A percentile compares a stretch with the other conserved stretches of the same genome.
These are phyloP conservation scores for Gloeophyllum trabeum DNA, from an alignment of 768 basidiomycete species.

Conservation along the genomic window DNA sequence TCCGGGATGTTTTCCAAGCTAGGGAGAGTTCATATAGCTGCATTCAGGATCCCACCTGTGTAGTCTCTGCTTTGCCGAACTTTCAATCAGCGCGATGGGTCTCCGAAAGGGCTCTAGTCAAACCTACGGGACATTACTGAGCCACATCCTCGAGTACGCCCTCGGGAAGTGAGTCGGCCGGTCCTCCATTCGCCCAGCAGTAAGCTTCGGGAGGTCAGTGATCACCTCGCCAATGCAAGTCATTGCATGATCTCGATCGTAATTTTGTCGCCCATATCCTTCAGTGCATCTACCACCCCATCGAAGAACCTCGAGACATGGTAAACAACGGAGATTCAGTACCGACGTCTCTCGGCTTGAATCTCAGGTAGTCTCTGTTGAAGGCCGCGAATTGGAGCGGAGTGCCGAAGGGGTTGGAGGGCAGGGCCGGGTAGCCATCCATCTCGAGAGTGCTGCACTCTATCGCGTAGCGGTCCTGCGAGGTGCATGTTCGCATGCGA, in stretches of 20 bases:
- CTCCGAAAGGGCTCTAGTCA: neutral
- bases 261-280: neutral
- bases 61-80: neutral
- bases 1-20: neutral
- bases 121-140: neutral
- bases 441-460: neutral
- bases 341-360: neutral
- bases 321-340: neutral
- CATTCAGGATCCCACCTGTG: neutral
- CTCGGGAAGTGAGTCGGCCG: neutral
- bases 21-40: neutral
- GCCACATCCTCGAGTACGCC: neutral
- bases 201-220: neutral
- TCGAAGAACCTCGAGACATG: neutral
- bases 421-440: neutral
- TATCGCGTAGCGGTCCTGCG: neutral
- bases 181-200: neutral
- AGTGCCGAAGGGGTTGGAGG: neutral
- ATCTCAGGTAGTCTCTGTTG: neutral
- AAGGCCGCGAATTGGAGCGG: neutral
- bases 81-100: neutral
- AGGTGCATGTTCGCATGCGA: neutral
- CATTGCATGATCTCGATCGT: neutral
- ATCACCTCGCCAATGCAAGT: neutral
- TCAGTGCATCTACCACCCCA: neutral